phyloP scores from a whole-genome alignment of 2,329 filamentous ascomycete species.

The Chrysoporthe cubensis region DNA sequence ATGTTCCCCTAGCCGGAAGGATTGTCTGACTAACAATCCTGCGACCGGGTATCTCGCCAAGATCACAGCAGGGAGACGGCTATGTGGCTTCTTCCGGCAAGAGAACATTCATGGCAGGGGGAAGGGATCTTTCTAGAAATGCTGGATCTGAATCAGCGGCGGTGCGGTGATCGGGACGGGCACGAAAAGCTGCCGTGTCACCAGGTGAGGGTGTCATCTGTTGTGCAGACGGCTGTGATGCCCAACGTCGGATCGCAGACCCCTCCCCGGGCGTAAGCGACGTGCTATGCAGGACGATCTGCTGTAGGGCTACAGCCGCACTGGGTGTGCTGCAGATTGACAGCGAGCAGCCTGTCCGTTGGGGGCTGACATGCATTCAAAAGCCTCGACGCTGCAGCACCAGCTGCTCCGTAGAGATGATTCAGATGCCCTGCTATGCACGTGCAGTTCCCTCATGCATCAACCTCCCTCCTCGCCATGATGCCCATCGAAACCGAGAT shows the following conservation, averaged over 20 bases:
- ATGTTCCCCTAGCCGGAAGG: slow-evolving; percentile 20
- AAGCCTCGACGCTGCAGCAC: neutral
- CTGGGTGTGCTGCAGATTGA: neutral
- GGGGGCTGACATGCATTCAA: neutral
- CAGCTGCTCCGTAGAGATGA: neutral
- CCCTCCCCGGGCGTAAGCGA: neutral
- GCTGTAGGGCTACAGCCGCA: neutral
- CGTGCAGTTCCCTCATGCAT: neutral
- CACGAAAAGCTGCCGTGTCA: neutral
- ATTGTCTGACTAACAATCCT: slow-evolving; percentile 17
- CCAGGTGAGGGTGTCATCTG: neutral
- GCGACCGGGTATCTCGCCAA: neutral
- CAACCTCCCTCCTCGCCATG: neutral
- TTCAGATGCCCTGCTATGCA: neutral
- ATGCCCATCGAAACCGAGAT: neutral
- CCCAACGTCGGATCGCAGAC: neutral
- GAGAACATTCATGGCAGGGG: neutral
- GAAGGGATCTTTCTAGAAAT: neutral
- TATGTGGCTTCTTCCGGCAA: neutral
- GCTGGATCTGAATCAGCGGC: neutral
- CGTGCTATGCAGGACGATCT: neutral
- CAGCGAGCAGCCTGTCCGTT: neutral
- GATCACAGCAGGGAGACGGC: neutral
- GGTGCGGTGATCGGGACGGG: neutral
- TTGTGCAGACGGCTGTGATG: neutral